These are phyloP conservation scores for Ajuga reptans DNA, from an alignment of 305 asterid species.

Conservation along the genomic window DNA sequence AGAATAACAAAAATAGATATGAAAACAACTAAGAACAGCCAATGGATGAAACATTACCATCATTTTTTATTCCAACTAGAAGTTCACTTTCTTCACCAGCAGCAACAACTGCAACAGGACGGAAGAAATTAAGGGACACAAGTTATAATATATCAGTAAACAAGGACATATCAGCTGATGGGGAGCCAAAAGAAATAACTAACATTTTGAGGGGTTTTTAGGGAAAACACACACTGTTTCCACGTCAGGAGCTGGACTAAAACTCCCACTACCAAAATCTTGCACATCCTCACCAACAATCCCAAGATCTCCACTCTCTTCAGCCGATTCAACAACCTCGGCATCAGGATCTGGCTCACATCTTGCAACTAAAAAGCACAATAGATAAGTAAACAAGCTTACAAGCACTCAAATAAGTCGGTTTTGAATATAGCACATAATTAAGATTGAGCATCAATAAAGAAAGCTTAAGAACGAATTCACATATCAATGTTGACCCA, in stretches of 20 bases:
- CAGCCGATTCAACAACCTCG: slow-evolving; percentile 46
- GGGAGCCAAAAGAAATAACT: slow-evolving; percentile 15
- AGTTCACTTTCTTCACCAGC: slow-evolving; percentile 93
- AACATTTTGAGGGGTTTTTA: slow-evolving; percentile 71
- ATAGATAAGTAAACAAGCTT: not conserved
- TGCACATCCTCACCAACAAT: slow-evolving; percentile 83
- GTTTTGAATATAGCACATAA: not conserved
- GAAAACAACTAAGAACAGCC: not conserved
- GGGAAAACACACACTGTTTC: slow-evolving; percentile 90
- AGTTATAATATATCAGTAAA: not conserved
- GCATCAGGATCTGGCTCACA: slow-evolving; percentile 56
- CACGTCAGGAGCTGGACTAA: slow-evolving; percentile 67
- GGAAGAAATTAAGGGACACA: slow-evolving; percentile 14
- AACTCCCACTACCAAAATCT: slow-evolving; percentile 60
- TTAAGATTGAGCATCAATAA: not conserved
- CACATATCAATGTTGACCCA: not conserved
- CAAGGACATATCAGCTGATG: not conserved
- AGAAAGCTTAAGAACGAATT: not conserved
- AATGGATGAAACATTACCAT: slow-evolving; percentile 44
- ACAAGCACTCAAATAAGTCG: not conserved
- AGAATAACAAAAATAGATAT: not conserved
- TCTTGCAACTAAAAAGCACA: slow-evolving; percentile 51
- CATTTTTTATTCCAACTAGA: slow-evolving; percentile 79
- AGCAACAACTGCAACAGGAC: slow-evolving; percentile 46
- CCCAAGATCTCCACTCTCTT: slow-evolving; percentile 67